phyloP scores from a whole-genome alignment of 495 filamentous ascomycete species.

The Astrothelium subdiscretum region DNA sequence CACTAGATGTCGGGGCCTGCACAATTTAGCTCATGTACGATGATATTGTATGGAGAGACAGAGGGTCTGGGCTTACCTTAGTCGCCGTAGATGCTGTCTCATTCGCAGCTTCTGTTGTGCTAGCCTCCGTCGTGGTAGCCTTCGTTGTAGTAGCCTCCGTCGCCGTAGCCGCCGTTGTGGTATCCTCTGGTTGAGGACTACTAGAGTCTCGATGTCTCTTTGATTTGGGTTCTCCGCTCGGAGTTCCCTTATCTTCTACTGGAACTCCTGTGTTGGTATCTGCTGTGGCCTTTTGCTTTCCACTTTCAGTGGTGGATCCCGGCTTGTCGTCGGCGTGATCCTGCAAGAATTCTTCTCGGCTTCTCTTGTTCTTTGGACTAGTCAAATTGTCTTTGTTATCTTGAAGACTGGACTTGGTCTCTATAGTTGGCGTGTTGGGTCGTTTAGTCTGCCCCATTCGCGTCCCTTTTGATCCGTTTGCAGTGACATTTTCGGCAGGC shows the following conservation, averaged over 20 bases:
- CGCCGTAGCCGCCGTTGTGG: constrained; percentile 8
- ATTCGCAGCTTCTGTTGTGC: constrained; percentile 10
- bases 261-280: background rate
- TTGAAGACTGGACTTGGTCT: background rate
- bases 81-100: background rate
- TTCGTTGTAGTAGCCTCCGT: background rate
- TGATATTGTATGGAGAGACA: background rate
- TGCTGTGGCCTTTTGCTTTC: background rate
- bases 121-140: too few species aligned
- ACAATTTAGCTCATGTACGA: background rate
- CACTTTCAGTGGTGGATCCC: background rate
- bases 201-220: constrained; percentile 20
- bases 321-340: constrained; percentile 3
- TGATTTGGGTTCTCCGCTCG: constrained; percentile 14
- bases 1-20: constrained; percentile 35
- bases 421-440: background rate
- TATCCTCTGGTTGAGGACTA: constrained; percentile 8
- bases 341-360: constrained; percentile 11
- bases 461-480: background rate
- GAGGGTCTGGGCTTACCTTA: background rate
- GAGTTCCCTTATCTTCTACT: background rate
- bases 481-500: background rate
- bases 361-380: constrained; percentile 24
- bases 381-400: constrained; percentile 6
- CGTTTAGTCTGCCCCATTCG: background rate